A percentile compares a stretch with the other conserved stretches of the same genome.
Conservation (phyloP, 2,329 filamentous ascomycete genomes). For the Phialophora tarda region DNA sequence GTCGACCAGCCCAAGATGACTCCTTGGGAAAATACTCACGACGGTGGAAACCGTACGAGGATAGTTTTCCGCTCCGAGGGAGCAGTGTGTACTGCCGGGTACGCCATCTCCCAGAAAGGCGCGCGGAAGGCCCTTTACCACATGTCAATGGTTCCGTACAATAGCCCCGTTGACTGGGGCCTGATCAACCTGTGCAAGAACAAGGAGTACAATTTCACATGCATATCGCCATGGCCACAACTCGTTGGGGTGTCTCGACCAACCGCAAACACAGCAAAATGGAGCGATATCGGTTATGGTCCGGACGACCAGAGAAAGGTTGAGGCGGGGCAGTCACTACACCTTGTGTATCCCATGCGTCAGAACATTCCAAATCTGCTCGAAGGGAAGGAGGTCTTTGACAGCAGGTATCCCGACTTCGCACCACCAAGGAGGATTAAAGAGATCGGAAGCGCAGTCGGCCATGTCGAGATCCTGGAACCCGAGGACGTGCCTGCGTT, state of each 20-base stretch:
- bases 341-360: conserved; percentile 33
- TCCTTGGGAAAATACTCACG: conserved; percentile 28
- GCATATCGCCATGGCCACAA: conserved; percentile 31
- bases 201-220: conserved; percentile 26
- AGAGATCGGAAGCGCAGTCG: conserved; percentile 31
- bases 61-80: conserved; percentile 31
- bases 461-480: conserved; percentile 30
- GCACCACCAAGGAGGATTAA: conserved; percentile 30
- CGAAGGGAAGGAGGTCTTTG: conserved; percentile 26
- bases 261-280: conserved; percentile 28
- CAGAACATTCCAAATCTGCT: conserved; percentile 34
- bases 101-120: conserved; percentile 36
- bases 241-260: conserved; percentile 34
- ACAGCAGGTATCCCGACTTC: conserved; percentile 33
- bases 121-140: conserved; percentile 35
- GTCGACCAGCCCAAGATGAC: conserved; percentile 31
- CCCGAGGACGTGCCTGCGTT: conserved; percentile 1
- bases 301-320: conserved; percentile 21
- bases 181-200: conserved; percentile 31
- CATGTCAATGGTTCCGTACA: conserved; percentile 35
- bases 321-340: conserved; percentile 26
- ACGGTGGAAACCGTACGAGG: conserved; percentile 27
- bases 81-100: conserved; percentile 34
- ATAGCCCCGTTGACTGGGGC: conserved; percentile 33
- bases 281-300: conserved; percentile 36